phyloP scores from a whole-genome alignment of 73 alveolate species.

The Tetrahymena malaccensis region DNA sequence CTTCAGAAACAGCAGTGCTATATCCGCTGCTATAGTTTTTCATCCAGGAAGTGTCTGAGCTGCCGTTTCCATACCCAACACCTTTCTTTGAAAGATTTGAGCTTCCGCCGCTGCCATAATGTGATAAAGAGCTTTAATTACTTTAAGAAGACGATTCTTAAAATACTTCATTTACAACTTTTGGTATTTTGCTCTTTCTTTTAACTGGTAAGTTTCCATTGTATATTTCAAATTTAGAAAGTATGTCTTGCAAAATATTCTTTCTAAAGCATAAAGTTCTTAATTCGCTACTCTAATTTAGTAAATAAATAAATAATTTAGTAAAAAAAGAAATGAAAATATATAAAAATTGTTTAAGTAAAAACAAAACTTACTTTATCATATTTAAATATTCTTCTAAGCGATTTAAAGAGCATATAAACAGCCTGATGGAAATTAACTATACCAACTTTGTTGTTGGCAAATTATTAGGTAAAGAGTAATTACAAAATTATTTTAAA shows the following conservation, averaged over 20 bases:
- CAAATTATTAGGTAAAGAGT: neutral
- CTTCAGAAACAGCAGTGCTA: neutral
- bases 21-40: neutral
- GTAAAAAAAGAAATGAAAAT: too few relatives aligned
- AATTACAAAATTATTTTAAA: neutral
- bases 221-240: neutral
- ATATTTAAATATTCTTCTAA: neutral
- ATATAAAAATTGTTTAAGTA: neutral
- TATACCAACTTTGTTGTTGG: neutral
- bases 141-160: neutral
- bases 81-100: neutral
- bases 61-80: neutral
- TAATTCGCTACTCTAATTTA: neutral
- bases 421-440: neutral
- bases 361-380: neutral
- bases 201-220: neutral
- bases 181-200: neutral
- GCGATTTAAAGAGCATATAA: neutral
- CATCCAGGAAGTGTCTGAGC: neutral
- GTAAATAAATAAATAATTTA: too few relatives aligned
- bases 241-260: neutral
- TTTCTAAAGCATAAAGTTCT: neutral
- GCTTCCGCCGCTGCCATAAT: neutral
- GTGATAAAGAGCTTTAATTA: neutral
- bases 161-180: neutral